Evolutionary conservation across 2,329 filamentous ascomycete genomes (phyloP).

Genomic region (Tolypocladium endophyticum): DNA sequence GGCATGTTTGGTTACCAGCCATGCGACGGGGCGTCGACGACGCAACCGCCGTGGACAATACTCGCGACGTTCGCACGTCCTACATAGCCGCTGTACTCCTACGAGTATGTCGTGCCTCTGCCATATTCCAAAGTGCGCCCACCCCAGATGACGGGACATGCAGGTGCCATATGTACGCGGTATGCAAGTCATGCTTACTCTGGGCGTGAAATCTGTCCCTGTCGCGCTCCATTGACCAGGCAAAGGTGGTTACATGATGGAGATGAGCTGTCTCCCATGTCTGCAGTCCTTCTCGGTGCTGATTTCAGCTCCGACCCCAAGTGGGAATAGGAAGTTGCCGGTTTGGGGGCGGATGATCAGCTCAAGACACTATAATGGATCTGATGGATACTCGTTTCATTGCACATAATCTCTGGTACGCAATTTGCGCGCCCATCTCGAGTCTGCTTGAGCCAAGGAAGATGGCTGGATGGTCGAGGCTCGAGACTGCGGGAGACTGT

Average conservation of each 20-base stretch:
- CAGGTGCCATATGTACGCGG: neutral
- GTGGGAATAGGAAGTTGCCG: neutral
- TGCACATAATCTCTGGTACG: neutral
- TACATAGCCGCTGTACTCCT: neutral
- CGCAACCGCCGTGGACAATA: neutral
- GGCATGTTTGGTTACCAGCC: neutral
- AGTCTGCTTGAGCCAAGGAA: neutral
- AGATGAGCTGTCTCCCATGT: neutral
- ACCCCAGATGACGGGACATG: neutral
- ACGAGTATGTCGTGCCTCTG: neutral
- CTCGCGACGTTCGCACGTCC: neutral
- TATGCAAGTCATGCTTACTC: conserved; percentile 4
- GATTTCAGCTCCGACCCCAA: neutral
- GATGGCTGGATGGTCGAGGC: neutral
- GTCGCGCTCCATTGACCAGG: neutral
- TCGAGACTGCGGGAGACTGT: conserved; percentile 5
- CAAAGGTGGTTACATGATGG: neutral
- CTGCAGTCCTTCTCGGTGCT: neutral
- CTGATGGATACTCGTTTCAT: neutral
- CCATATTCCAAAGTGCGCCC: neutral
- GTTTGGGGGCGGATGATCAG: neutral
- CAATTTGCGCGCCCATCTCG: neutral
- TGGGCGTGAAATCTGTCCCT: neutral
- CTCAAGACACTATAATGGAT: neutral
- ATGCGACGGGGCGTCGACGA: neutral